Evolutionary conservation across 768 basidiomycete species (phyloP), one percentile per base, ranked within the genome.

Genomic region (Rubroboletus pulcherrimus): DNA sequence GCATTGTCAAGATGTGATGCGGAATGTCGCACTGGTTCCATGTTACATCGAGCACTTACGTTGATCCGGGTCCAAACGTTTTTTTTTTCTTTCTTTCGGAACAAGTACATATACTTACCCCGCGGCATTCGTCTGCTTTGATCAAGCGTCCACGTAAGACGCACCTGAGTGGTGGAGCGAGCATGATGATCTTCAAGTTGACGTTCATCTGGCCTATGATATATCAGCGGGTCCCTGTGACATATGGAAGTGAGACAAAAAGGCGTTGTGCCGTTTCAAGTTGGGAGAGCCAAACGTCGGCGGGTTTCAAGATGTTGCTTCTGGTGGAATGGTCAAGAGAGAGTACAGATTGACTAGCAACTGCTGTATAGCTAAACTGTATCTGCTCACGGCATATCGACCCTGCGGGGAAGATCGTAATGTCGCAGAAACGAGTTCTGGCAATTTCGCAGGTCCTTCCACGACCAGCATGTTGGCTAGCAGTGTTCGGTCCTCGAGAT

Each of bases 381-480:
- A 8, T 26, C 29, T 29, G 46, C 31, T 34, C 31, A 34, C 14
- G 54, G 43, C n/a, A 34, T 26, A 38, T 17, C 31, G 49, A 19
- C 58, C 58, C 49, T 57, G 53, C n/a, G 39, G 34, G 38, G n/a
- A 53, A 46, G 44, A 26, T 15, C 49, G 60, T 46, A 14, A 53
- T 15, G 51, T 24, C 21, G 10, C 50, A 53, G 53, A 58, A 55
- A 38, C 14, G 33, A 30, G 26, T 44, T n/a, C 26, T 26, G 15
- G 15, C 33, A 48, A 1, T 11, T n/a, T 24, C 43, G n/a, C 29
- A 45, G 5, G 30, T 53, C 38, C 10, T 45, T 53, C 39, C 39
- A 56, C 34, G 50, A 57, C 43, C 41, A 60, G n/a, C 48, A 61
- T 60, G 56, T 35, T 43, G 48, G 12, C 48, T 17, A 9, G n/a